phyloP scores from a whole-genome alignment of 2,329 filamentous ascomycete genomes.

The Pseudomassariella vexata region DNA sequence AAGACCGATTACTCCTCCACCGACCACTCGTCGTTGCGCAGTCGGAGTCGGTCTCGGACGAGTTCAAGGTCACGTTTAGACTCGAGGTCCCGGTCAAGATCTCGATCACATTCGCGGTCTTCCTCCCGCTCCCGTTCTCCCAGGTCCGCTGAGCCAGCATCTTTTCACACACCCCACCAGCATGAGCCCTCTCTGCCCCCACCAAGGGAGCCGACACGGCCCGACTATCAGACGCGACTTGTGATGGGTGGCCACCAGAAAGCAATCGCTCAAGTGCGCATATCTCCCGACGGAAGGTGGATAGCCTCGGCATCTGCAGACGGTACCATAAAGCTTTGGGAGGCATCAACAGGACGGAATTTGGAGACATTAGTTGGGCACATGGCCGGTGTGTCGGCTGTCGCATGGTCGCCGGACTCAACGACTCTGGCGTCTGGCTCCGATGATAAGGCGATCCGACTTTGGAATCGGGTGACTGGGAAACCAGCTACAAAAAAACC shows the following conservation, averaged over 20 bases:
- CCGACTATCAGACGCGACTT: slow-evolving; percentile 66
- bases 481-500: slow-evolving; percentile 49
- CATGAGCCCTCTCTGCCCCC: slow-evolving; percentile 22
- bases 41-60: slow-evolving; percentile 16
- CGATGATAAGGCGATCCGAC: slow-evolving; percentile 90
- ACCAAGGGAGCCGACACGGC: slow-evolving; percentile 41
- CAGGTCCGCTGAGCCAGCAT: slow-evolving; percentile 11
- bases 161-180: slow-evolving; percentile 10
- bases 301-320: slow-evolving; percentile 90
- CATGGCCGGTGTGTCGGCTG: slow-evolving; percentile 82
- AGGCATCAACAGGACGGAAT: slow-evolving; percentile 68
- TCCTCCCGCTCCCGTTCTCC: slow-evolving; percentile 13
- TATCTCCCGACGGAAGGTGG: slow-evolving; percentile 85
- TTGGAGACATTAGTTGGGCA: slow-evolving; percentile 90
- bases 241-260: slow-evolving; percentile 72
- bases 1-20: slow-evolving; percentile 21
- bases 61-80: slow-evolving; percentile 12
- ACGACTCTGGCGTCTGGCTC: slow-evolving; percentile 83
- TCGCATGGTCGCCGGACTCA: slow-evolving; percentile 92
- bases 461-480: slow-evolving; percentile 74
- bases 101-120: slow-evolving; percentile 15
- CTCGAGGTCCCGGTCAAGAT: slow-evolving; percentile 9
- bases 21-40: slow-evolving; percentile 20
- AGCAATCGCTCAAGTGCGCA: slow-evolving; percentile 77
- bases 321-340: slow-evolving; percentile 87